Base-by-base conservation (phyloP, 306 rosid genomes). In the Sindora glabra region DNA sequence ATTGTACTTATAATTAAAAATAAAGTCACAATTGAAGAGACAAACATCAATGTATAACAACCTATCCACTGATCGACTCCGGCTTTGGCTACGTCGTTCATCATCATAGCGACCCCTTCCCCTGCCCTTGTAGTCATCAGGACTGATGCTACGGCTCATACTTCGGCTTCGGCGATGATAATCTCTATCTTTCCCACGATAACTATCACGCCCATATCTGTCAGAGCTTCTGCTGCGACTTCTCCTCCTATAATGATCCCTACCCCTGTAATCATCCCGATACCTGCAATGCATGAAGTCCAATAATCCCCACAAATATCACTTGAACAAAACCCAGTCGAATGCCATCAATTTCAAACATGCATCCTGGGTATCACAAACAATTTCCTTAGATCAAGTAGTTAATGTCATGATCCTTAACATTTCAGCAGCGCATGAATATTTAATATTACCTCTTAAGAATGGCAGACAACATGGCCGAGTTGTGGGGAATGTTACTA, bases 171-270 rank as follows among this genome's bases (percentile, higher is more conserved):
- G 72, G 45, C 68, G 79, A 22, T 64, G 76, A 71, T 56, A 54
- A 50, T 79, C 88, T 53, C 56, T 81, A 33, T 90, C 94, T 72
- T 74, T 75, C 54, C 95, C 78, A 2, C 80, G 80, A 65, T 75
- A 56, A 73, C 83, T 74, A 64, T 84, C 87, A 44, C 77, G 87
- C 33, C 82, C 85, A 52, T 75, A 57, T 75, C 79, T 82, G 23
- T 86, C 97, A 57, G 58, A 59, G 65, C 95, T 86, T 73, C 89
- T 72, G 75, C 95, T 89, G 55, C 82, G 89, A 52, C 88, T 83
- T 76, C 88, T 80, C 76, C 63, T 86, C 76, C 68, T 78, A 44
- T 80, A 68, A n/a, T n/a, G n/a, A 62, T 80, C 85, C 50, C 80
- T 69, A 51, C 76, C 90, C 68, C 59, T 78, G 68, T 75, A 59